Base-by-base conservation (phyloP, 805 yeast species). In the Candida pseudoglaebosa region DNA sequence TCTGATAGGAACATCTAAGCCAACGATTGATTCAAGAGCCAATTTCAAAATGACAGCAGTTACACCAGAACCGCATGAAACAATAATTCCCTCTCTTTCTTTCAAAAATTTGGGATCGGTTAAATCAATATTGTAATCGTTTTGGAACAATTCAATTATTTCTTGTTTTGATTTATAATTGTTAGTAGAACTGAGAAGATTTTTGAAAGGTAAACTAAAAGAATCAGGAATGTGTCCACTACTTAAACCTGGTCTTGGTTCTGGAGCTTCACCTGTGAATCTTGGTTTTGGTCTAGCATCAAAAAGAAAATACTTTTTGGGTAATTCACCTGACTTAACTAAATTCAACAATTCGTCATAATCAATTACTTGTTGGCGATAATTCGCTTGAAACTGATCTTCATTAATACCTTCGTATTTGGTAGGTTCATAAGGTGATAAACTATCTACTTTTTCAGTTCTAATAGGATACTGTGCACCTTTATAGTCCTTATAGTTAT, bases 11-110 rank as follows among this genome's bases (percentile, higher is more conserved):
- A 63, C 59, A 9, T 63, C 50, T n/a, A 59, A 50, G 8, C 65
- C 61, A 26, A 62, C 56, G 12, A 71, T 52, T 4, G 61, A 53
- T 36, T 72, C 63, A 32, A 68, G 54, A 1, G 95, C 98, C 6
- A 83, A 67, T 59, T 85, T 83, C 33, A 91, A 72, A 29, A 93
- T 80, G 46, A 91, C 87, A 1, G 97, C 98, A 8, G 97, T 82
- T 35, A 93, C 97, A 33, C 98, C 99, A 0, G 97, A 83, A 20
- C 98, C 99, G 57, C 99, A 93, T 86, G 86, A 79, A 28, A 84
- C 84, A 36, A 93, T 78, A 14, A 85, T 78, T 9, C 87, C 90
- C 52, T 83, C 82, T 68, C 60, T 14, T 53, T 62, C 31, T 57
- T 58, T 26, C 32, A 37, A 21, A n/a, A 70, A 49, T 8, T 50